A percentile compares a stretch with the other conserved stretches of the same genome.
phyloP scores from a whole-genome alignment of 2,329 filamentous ascomycete species.

The Fusarium tuaranense region DNA sequence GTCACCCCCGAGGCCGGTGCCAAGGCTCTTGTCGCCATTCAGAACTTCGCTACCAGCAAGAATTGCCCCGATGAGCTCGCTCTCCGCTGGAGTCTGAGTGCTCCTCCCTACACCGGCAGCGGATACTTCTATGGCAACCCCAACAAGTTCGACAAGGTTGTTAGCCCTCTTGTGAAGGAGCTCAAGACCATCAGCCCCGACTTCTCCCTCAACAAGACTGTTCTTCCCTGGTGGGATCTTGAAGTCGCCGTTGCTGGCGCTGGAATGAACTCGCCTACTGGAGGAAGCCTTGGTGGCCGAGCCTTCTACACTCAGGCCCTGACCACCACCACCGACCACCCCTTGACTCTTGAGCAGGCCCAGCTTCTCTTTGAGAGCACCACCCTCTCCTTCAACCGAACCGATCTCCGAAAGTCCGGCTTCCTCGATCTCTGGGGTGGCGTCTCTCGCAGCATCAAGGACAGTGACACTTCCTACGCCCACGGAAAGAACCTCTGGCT shows the following conservation, averaged over 20 bases:
- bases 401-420: slow-evolving; percentile 35
- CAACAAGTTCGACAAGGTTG: slow-evolving; percentile 25
- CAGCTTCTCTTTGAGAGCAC: slow-evolving; percentile 31
- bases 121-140: slow-evolving; percentile 45
- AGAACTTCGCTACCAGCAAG: slow-evolving; percentile 31
- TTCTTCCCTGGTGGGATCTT: slow-evolving; percentile 39
- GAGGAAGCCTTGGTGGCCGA: slow-evolving; percentile 36
- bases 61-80: slow-evolving; percentile 38
- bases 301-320: slow-evolving; percentile 39
- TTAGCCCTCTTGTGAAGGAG: slow-evolving; percentile 25
- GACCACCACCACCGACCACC: slow-evolving; percentile 38
- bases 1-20: slow-evolving; percentile 26
- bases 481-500: slow-evolving; percentile 42
- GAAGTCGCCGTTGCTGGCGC: slow-evolving; percentile 32
- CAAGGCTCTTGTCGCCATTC: slow-evolving; percentile 37
- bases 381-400: slow-evolving; percentile 38
- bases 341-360: slow-evolving; percentile 36
- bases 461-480: slow-evolving; percentile 36
- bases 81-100: slow-evolving; percentile 37
- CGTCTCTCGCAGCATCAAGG: slow-evolving; percentile 35
- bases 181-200: slow-evolving; percentile 27
- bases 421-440: slow-evolving; percentile 45
- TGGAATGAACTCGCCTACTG: slow-evolving; percentile 37
- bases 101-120: slow-evolving; percentile 21
- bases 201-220: slow-evolving; percentile 26